A percentile compares a stretch with the other conserved stretches of the same genome.
Evolutionary conservation across 192 early-diverging fungal genomes (phyloP).

Genomic region (Helicostylum pulchrum): DNA sequence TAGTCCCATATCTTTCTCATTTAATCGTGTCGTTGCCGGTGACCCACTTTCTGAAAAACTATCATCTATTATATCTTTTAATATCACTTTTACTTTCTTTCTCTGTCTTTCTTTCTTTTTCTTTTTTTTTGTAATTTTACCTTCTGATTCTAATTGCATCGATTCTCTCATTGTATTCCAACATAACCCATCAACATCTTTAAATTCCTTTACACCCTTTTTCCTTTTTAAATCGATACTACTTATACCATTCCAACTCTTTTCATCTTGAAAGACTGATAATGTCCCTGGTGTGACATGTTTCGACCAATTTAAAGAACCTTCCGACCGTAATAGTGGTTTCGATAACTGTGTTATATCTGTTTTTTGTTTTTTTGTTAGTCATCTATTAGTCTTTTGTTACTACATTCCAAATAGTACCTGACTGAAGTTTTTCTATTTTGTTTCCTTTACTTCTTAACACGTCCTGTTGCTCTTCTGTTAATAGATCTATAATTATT

Average conservation of each 20-base stretch:
- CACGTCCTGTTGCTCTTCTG: constrained; percentile 37
- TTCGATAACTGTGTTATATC: constrained; percentile 28
- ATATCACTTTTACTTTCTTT: constrained; percentile 21
- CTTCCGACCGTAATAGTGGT: constrained; percentile 20
- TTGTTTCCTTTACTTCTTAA: constrained; percentile 26
- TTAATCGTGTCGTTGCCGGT: constrained; percentile 34
- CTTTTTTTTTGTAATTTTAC: constrained; percentile 1
- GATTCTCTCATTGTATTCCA: constrained; percentile 37
- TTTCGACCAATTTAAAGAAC: constrained; percentile 30
- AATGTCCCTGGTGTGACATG: constrained; percentile 46
- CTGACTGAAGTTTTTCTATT: constrained; percentile 34
- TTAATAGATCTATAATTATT: constrained; percentile 23
- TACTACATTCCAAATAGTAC: constrained; percentile 2
- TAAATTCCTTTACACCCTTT: constrained; percentile 28
- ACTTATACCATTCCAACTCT: constrained; percentile 40
- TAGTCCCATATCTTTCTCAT: constrained; percentile 45
- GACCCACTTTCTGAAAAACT: constrained; percentile 29
- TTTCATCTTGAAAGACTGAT: constrained; percentile 46
- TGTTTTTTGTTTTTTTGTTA: background rate
- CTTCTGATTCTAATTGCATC: constrained; percentile 20
- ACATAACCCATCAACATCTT: constrained; percentile 24
- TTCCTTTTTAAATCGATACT: constrained; percentile 23
- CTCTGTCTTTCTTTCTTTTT: constrained; percentile 2
- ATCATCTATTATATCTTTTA: constrained; percentile 21
- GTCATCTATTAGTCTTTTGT: too few species aligned